Base-by-base conservation (phyloP, 2,329 filamentous ascomycete species). In the Fusarium brevicatenulatum region DNA sequence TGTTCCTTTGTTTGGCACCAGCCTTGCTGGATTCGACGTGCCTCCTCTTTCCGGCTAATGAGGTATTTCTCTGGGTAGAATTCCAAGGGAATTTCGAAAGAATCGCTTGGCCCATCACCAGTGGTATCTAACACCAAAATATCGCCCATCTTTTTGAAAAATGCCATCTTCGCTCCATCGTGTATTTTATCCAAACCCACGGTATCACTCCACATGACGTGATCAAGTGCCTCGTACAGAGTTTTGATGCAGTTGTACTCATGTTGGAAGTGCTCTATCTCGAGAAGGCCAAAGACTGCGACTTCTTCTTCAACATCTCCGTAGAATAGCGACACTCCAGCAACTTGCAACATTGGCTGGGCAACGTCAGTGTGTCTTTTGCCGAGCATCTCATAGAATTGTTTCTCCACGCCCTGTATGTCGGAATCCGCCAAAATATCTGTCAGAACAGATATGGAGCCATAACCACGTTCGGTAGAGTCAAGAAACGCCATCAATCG, bases 401-500 rank as follows among this genome's bases (percentile, higher is more conserved):
- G 82, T 56, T 82, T 82, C 63, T 85, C 84, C 25, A 81, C 78
- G 13, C 82, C 82, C 23, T 73, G 69, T 39, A 66, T 76, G n/a
- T 78, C 69, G 30, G 75, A 79, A 28, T 83, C 79, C 18, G 81
- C 79, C 37, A 82, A 42, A 10, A 63, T 71, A 18, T 84, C 80
- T 9, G 82, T 78, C 10, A 91, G 78, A 9, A 82, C 80, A 62
- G 89, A 87, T 28, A 85, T 85, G 1, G 86, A 88, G 19, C 88
- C 90, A 71, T 91, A 91, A 47, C 86, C 87, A 47, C 90, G 85
- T 32, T 91, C 87, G 0, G 89, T 90, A 15, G 80, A 82, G 63
- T 91, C 90, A 7, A 92, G 83, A 68, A 92, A 91, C 15, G 89
- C 90, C 82, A 92, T 86, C 9, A 92, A 78, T 19, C 90, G 87